These are phyloP conservation scores for Exophiala bonariae DNA, from an alignment of 2,329 filamentous ascomycete genomes.

Conservation along the genomic window DNA sequence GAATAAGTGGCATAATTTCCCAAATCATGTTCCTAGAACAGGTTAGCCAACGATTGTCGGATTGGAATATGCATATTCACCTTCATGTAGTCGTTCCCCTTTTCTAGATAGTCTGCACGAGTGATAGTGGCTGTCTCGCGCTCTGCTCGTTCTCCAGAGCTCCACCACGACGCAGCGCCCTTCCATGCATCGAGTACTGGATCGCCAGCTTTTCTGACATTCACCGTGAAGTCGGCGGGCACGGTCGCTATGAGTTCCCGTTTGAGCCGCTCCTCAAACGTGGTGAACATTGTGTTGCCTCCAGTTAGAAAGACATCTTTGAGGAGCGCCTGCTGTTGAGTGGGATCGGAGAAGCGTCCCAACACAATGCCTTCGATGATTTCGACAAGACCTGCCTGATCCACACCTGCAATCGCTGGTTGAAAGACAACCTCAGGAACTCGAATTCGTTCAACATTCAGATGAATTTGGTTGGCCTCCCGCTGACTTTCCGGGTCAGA, in stretches of 20 bases:
- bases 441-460: conserved; percentile 94
- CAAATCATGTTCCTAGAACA: conserved; percentile 25
- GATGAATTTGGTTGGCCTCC: conserved; percentile 83
- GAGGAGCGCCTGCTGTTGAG: conserved; percentile 68
- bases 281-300: conserved; percentile 83
- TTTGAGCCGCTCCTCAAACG: conserved; percentile 79
- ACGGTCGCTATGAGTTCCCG: conserved; percentile 72
- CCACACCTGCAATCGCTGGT: conserved; percentile 84
- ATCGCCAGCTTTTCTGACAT: conserved; percentile 71
- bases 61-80: conserved; percentile 36
- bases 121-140: conserved; percentile 69
- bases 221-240: conserved; percentile 67
- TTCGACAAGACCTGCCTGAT: conserved; percentile 91
- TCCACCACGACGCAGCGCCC: conserved; percentile 84
- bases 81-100: conserved; percentile 92
- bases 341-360: conserved; percentile 65
- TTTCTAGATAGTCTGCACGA: conserved; percentile 83
- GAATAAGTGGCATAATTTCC: conserved; percentile 22
- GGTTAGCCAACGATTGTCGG: too few relatives aligned
- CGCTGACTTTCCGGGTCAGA: conserved; percentile 78
- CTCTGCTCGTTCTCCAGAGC: conserved; percentile 41
- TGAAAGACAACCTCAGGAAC: conserved; percentile 93
- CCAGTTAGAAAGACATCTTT: conserved; percentile 91
- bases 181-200: conserved; percentile 87
- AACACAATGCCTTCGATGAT: conserved; percentile 87